Percentiles rank a stretch among this genome's conserved stretches.
Evolutionary conservation across 2,329 filamentous ascomycete genomes (phyloP).

Genomic region (Xylariales sp.): DNA sequence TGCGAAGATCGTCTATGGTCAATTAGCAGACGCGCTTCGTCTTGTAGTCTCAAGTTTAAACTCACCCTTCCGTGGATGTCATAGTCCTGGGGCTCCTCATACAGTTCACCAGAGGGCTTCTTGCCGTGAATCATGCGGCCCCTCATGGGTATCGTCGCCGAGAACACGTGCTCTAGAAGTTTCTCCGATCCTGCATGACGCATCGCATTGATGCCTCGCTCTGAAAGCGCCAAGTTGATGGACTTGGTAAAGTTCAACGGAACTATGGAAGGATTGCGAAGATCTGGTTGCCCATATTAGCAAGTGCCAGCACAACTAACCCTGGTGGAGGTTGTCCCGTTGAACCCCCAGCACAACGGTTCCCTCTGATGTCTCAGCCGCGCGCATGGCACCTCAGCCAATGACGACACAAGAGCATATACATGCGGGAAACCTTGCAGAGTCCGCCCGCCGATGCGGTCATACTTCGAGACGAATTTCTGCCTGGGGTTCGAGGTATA

Average conservation of each 20-base stretch:
- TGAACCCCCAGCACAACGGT: too few species aligned
- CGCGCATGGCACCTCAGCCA: too few species aligned
- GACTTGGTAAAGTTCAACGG: constrained; percentile 96
- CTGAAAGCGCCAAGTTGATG: constrained; percentile 95
- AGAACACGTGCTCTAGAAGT: constrained; percentile 70
- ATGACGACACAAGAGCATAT: too few species aligned
- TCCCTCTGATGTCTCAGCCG: too few species aligned
- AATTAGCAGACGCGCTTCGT: not conserved
- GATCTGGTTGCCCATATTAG: constrained; percentile 59
- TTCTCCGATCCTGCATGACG: constrained; percentile 60
- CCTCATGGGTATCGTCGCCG: constrained; percentile 83
- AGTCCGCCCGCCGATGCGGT: too few species aligned
- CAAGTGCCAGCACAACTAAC: too few species aligned
- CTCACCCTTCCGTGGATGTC: constrained; percentile 81
- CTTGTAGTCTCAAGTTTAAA: not conserved
- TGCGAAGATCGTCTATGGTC: constrained; percentile 69
- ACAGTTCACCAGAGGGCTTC: constrained; percentile 59
- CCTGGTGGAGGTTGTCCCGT: too few species aligned
- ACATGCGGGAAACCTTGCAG: too few species aligned
- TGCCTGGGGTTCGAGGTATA: constrained; percentile 4
- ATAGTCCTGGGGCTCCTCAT: constrained; percentile 80
- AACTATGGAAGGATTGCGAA: constrained; percentile 75
- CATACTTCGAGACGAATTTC: too few species aligned
- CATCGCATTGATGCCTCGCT: constrained; percentile 88
- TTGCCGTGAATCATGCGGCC: constrained; percentile 93